Evolutionary conservation across 106 monocot genomes (phyloP).

Genomic region (Dendrobium huoshanense): DNA sequence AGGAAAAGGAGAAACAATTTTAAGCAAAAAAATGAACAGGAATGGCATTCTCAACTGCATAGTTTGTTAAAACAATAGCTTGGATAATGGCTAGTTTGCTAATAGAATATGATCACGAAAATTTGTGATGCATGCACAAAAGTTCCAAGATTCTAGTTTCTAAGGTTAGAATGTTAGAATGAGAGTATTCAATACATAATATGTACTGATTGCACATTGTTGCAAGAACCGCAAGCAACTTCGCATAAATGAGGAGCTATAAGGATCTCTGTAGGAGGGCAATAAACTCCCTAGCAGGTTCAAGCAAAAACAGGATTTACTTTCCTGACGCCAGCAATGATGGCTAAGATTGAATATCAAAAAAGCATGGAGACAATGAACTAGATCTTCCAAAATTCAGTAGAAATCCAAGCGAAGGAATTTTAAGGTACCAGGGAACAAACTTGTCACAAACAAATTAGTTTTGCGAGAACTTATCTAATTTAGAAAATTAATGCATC

Average conservation of each 20-base stretch:
- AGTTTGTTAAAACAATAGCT: background rate
- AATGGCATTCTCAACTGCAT: background rate
- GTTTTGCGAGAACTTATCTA: background rate
- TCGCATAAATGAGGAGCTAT: background rate
- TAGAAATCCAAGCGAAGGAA: background rate
- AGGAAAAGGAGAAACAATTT: no score
- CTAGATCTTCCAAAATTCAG: background rate
- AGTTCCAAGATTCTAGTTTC: background rate
- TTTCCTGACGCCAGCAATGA: background rate
- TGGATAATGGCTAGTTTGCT: background rate
- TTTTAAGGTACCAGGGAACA: background rate
- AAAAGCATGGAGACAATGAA: background rate
- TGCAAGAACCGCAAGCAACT: background rate
- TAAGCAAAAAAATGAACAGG: background rate
- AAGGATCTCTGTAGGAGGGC: background rate
- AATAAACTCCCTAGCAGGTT: no score
- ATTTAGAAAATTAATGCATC: background rate
- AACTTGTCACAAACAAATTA: background rate
- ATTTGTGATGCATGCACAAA: background rate
- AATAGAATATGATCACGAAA: background rate
- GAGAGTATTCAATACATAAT: background rate
- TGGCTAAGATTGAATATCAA: background rate
- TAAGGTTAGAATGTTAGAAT: background rate
- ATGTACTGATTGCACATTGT: background rate
- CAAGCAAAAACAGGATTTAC: no score